Evolutionary conservation across 352 stramenopile species (phyloP), one percentile per base, ranked within the genome.

Genomic region (Elongisporangium anandrum): DNA sequence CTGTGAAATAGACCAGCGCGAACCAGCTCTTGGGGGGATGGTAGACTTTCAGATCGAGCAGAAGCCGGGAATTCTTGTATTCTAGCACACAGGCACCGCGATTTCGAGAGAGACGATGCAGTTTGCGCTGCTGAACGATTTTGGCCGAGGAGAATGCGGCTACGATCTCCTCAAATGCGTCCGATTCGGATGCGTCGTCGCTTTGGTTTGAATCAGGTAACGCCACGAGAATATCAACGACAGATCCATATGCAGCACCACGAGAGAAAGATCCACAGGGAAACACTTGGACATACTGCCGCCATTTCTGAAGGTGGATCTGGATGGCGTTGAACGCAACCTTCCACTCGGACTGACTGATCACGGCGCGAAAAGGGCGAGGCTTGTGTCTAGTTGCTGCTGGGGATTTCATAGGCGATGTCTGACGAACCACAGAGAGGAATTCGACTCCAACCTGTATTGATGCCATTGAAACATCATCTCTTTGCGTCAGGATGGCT

Each of bases 21-120:
- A 92, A 75, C 76, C 75, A 92, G 39, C 77, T 92, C 58, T 62
- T 68, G 2, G 83, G 83, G 0, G 68, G 72, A 20, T 58, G 26
- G 49, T 79, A 88, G 20, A 86, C 73, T 52, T 93, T 95, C 20
- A 93, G 54, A 55, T 95, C 83, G 24, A 93, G 62, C 9, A 93
- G 58, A 52, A 95, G 58, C 0, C 49, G 66, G 8, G 57, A 56
- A 10, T 56, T 69, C 58, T 88, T 93, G 64, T 86, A 95, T 15
- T 69, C 63, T 55, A 95, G 65, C 8, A 77, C 68, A 29, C 74
- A 88, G 54, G 83, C 59, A 10, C 73, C 68, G 20, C 80, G 81
- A 24, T 67, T 69, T 0, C 52, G 19, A n/a, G 68, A 74, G 38
- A 91, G 60, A 7, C 61, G 61, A 38, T 69, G 61, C 16, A 83